Evolutionary conservation across 441 rosid species (phyloP).

Genomic region (Flueggea neowawraea): DNA sequence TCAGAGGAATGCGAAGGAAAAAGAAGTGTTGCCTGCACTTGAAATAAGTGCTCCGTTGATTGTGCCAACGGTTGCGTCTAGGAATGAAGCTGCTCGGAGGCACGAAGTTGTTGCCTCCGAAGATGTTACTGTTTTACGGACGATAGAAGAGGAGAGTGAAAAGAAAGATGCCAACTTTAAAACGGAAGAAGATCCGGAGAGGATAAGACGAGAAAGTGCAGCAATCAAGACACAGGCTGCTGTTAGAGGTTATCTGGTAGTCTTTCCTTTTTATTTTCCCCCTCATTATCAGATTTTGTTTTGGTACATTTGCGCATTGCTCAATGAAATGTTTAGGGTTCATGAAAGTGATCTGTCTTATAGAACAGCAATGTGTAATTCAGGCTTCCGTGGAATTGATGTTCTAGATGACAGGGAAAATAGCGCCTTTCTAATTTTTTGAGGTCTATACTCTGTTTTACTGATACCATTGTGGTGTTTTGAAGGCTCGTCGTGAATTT

Average conservation of each 20-base stretch:
- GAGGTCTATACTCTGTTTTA: neutral
- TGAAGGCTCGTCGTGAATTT: constrained; percentile 61
- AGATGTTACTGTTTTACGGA: constrained; percentile 19
- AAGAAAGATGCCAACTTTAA: constrained; percentile 14
- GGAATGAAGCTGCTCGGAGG: constrained; percentile 25
- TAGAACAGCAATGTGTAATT: too few species aligned
- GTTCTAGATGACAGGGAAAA: too few species aligned
- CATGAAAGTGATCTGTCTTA: too few species aligned
- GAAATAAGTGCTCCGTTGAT: constrained; percentile 27
- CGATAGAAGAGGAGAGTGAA: constrained; percentile 20
- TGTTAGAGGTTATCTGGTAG: constrained; percentile 80
- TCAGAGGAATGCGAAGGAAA: constrained; percentile 11
- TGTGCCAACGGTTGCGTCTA: constrained; percentile 24
- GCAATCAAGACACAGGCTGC: constrained; percentile 72
- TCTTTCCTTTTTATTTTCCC: constrained; percentile 5
- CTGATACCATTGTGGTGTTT: constrained; percentile 17
- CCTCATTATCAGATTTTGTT: neutral
- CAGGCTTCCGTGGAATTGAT: too few species aligned
- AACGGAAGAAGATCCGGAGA: constrained; percentile 40
- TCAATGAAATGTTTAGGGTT: too few species aligned
- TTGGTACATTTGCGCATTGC: too few species aligned
- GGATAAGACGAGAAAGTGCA: constrained; percentile 50
- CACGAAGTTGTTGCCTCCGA: constrained; percentile 25
- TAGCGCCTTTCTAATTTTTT: too few species aligned
- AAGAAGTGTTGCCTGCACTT: constrained; percentile 23